These are phyloP conservation scores for Amylostereum areolatum DNA, from an alignment of 1,284 basidiomycete species.

Conservation along the genomic window DNA sequence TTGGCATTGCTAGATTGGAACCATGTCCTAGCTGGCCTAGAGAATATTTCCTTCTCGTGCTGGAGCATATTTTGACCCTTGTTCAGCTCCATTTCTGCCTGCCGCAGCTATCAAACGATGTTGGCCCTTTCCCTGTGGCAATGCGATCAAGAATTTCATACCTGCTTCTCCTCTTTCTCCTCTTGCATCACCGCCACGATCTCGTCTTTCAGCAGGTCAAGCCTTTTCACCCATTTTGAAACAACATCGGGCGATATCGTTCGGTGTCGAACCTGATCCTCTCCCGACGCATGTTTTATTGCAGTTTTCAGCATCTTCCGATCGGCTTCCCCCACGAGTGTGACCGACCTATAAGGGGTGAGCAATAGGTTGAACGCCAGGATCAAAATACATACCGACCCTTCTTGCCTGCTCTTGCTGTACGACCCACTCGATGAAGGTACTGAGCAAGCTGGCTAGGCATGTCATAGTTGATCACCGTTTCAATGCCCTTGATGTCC, in stretches of 20 bases:
- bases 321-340: slow-evolving; percentile 93
- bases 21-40: slow-evolving; percentile 94
- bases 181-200: slow-evolving; percentile 82
- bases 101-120: slow-evolving; percentile 52
- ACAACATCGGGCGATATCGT: slow-evolving; percentile 82
- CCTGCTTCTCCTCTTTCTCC: slow-evolving; percentile 94
- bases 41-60: slow-evolving; percentile 92
- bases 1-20: slow-evolving; percentile 93
- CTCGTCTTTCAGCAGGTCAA: slow-evolving; percentile 75
- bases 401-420: slow-evolving; percentile 89
- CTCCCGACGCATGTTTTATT: slow-evolving; percentile 79
- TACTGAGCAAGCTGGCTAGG: slow-evolving; percentile 91
- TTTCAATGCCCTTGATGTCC: slow-evolving; percentile 97
- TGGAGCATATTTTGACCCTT: slow-evolving; percentile 97
- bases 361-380: background rate
- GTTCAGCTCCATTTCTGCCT: slow-evolving; percentile 93
- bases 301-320: slow-evolving; percentile 95
- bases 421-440: slow-evolving; percentile 94
- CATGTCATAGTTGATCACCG: slow-evolving; percentile 98
- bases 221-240: slow-evolving; percentile 61
- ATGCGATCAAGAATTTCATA: slow-evolving; percentile 24
- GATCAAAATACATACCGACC: slow-evolving; percentile 60
- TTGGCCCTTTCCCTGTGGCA: background rate
- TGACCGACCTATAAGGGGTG: slow-evolving; percentile 65
- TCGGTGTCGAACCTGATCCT: slow-evolving; percentile 87